Evolutionary conservation across 768 basidiomycete genomes (phyloP), one percentile per base, ranked within the genome.

Genomic region (Phylloporus sp.): DNA sequence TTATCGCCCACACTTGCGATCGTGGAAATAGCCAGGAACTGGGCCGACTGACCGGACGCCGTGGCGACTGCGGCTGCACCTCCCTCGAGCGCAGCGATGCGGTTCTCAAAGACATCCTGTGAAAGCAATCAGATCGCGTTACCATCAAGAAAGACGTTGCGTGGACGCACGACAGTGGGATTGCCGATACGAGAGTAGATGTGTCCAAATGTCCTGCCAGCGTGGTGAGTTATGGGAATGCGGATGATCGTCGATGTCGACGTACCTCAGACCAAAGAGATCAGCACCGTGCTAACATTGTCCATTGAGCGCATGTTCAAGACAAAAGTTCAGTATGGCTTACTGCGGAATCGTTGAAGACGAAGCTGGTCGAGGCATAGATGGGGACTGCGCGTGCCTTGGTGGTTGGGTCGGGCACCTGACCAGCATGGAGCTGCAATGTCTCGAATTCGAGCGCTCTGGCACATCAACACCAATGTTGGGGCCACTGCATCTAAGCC

Each of bases 381-480:
- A 86, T 85, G 0, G 85, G 84, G 2, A 79, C 79, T 2, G 85
- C 85, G 11, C 82, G 75, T 1, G 84, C 80, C 35, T 80, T 80
- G 11, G 80, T 80, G 5, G 78, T 63, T 0, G 77, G 70, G 59
- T 82, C 81, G 2, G 73, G 70, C 4, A 66, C 66, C 48, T 81
- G 79, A 2, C 84, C 85, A 5, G 81, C 84, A 52, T 85, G 84
- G 13, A 86, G 69, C 66, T 85, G 79, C 18, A 82, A 60, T 1
- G 83, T 85, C 58, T 84, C 82, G 55, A 84, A 85, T 55, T 82
- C 78, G 27, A 77, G 76, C 2, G 64, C 63, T 54, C 73, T 70
- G 26, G 18, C 23, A 10, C 26, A 22, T 35, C 24, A 27, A 11
- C 28, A 16, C 28, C 0, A 7, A n/a, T 20, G 26, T 43, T 43